Base-by-base conservation (phyloP, 805 yeast genomes). In the Yarrowia porcina region DNA sequence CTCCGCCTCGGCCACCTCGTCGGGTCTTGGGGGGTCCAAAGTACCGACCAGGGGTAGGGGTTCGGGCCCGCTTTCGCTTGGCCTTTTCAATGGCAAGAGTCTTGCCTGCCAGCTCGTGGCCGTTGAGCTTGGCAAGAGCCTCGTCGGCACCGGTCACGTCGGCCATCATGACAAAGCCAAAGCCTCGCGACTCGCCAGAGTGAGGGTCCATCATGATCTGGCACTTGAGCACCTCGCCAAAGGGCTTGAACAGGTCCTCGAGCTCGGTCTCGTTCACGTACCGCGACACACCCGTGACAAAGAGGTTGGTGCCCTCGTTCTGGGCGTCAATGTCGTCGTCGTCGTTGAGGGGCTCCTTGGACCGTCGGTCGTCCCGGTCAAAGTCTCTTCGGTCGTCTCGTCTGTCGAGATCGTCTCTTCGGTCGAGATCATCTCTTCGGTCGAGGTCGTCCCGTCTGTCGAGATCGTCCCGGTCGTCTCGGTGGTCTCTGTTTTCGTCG, bases 141-240 rank as follows among this genome's bases (percentile, higher is more conserved):
- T 74, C 73, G 56, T 75, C 76, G 63, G 82, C 83, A 2, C 73
- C 72, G n/a, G 74, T 78, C n/a, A 71, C 70, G n/a, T 75, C 71
- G 41, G 65, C 69, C 68, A 81, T 80, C 45, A 78, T 73, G 20
- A 81, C 80, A 66, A 82, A 82, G 9, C 84, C 86, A 69, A 79
- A 82, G 1, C 85, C 85, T 64, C 81, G 76, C 8, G 82, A 74
- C 27, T 70, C 75, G 2, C 76, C 72, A 1, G 83, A 74, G 42
- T 70, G 75, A 0, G 79, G 76, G 69, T 82, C 84, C 12, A 68
- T 52, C 78, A 82, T 79, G 57, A 82, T 75, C 64, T 78, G 80
- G 32, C 66, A 57, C 52, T 67, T 69, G 27, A 63, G 69, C 33
- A 74, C 71, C 15, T 64, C 49, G 35, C 76, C 77, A 56, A 64